phyloP scores from a whole-genome alignment of 106 monocot species.

The Narthecium ossifragum region DNA sequence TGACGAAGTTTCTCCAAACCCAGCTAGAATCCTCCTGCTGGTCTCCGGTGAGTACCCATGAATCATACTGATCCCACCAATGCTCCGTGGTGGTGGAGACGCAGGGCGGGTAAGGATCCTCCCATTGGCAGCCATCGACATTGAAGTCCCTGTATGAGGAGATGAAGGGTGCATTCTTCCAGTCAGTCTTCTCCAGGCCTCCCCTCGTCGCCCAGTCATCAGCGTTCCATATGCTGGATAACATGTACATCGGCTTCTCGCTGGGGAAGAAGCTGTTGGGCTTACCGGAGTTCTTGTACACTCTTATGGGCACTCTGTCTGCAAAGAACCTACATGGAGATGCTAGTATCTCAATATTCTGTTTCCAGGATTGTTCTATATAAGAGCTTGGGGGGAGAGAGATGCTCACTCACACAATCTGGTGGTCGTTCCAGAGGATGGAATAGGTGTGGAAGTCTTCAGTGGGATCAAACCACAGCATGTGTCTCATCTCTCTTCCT shows the following conservation, averaged over 20 bases:
- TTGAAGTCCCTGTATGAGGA: constrained; percentile 88
- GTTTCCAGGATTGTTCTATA: too few relatives aligned
- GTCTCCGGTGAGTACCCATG: constrained; percentile 52
- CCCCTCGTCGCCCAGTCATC: constrained; percentile 99
- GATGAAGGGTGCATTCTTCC: constrained; percentile 83
- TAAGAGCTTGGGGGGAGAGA: too few relatives aligned
- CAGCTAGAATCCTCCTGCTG: constrained; percentile 70
- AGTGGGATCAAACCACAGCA: constrained; percentile 96
- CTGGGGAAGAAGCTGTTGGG: constrained; percentile 78
- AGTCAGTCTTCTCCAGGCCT: constrained; percentile 91
- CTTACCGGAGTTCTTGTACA: constrained; percentile 61
- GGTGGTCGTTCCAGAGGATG: constrained; percentile 81
- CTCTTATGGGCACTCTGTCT: constrained; percentile 72
- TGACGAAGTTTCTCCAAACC: constrained; percentile 79
- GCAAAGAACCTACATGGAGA: constrained; percentile 62
- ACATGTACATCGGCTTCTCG: constrained; percentile 91
- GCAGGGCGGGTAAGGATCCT: constrained; percentile 68
- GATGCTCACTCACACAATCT: constrained; percentile 84
- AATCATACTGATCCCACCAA: constrained; percentile 90
- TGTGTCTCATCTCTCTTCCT: constrained; percentile 85
- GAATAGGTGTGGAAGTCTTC: constrained; percentile 87
- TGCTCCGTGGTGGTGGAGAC: constrained; percentile 58
- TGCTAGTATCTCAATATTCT: neutral
- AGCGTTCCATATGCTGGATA: constrained; percentile 99
- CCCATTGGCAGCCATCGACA: constrained; percentile 63